These are phyloP conservation scores for Ustilago curta DNA, from an alignment of 1,284 basidiomycete genomes.

Conservation along the genomic window DNA sequence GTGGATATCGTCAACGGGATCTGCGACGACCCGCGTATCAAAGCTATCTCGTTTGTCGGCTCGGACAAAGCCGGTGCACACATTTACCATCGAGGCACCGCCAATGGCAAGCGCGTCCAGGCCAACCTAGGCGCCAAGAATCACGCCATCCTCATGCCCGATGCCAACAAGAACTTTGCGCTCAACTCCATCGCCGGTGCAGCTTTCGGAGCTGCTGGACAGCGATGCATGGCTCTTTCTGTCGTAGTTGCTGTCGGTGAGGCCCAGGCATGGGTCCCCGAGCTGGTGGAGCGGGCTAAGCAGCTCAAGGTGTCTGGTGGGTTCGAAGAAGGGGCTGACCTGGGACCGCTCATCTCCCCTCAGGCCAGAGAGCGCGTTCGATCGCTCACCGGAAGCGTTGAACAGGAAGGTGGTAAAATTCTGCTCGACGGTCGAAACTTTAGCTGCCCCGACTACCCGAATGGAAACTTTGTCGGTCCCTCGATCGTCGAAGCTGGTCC, in stretches of 20 bases:
- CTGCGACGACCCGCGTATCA: slow-evolving; percentile 90
- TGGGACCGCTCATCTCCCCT: slow-evolving; percentile 96
- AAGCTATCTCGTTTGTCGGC: slow-evolving; percentile 97
- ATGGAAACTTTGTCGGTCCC: slow-evolving; percentile 96
- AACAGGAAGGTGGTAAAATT: slow-evolving; percentile 85
- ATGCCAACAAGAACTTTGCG: slow-evolving; percentile 93
- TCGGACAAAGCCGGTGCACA: slow-evolving; percentile 92
- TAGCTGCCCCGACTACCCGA: slow-evolving; percentile 80
- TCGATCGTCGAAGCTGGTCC: slow-evolving; percentile 87
- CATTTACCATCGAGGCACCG: slow-evolving; percentile 83
- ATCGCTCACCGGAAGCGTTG: slow-evolving; percentile 81
- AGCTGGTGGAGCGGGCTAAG: slow-evolving; percentile 84
- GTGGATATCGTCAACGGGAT: slow-evolving; percentile 91
- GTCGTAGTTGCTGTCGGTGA: slow-evolving; percentile 85
- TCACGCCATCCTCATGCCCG: slow-evolving; percentile 83
- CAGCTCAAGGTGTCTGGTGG: slow-evolving; percentile 87
- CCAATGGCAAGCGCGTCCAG: slow-evolving; percentile 92
- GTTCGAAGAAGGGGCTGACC: slow-evolving; percentile 86
- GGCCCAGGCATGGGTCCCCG: slow-evolving; percentile 84
- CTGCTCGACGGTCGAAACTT: slow-evolving; percentile 85
- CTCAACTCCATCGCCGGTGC: slow-evolving; percentile 94
- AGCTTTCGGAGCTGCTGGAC: slow-evolving; percentile 96
- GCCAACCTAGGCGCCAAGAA: slow-evolving; percentile 95
- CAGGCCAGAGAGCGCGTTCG: slow-evolving; percentile 84
- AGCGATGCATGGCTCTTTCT: slow-evolving; percentile 77